Conservation (phyloP, 495 filamentous ascomycete species). For the Aspergillus asperescens region DNA sequence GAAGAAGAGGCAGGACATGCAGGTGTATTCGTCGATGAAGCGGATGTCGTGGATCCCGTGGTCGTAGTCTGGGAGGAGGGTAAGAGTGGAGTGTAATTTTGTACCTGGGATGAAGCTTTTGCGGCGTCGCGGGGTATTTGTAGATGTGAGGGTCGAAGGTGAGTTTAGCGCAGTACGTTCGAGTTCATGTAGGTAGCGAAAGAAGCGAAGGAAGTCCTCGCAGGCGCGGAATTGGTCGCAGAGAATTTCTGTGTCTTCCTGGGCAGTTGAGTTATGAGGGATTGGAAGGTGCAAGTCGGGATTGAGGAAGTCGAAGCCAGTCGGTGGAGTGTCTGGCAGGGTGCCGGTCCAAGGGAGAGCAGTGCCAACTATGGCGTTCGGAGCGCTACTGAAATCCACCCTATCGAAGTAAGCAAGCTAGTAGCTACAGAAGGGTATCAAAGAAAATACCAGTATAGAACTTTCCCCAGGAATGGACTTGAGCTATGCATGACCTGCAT, state of each 20-base stretch:
- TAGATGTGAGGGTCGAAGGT: constrained; percentile 7
- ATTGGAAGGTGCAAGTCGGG: constrained; percentile 19
- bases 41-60: constrained; percentile 27
- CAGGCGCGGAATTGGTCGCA: constrained; percentile 23
- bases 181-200: constrained; percentile 20
- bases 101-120: constrained; percentile 21
- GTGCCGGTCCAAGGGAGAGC: constrained; percentile 24
- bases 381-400: constrained; percentile 28
- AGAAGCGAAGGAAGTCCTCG: constrained; percentile 27
- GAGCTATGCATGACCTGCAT: constrained; percentile 23
- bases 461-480: constrained; percentile 23
- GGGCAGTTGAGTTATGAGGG: constrained; percentile 8
- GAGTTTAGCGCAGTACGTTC: constrained; percentile 18
- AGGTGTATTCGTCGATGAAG: constrained; percentile 29
- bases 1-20: constrained; percentile 28
- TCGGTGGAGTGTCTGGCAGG: constrained; percentile 16
- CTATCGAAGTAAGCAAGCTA: constrained; percentile 10
- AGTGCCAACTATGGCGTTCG: constrained; percentile 25
- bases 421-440: not conserved
- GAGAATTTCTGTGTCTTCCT: constrained; percentile 15
- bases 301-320: constrained; percentile 18
- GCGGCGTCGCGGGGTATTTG: constrained; percentile 4
- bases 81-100: constrained; percentile 19
- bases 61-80: constrained; percentile 25
- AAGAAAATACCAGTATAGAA: constrained; percentile 22